Conservation (phyloP, 768 basidiomycete genomes). For the Fibroporia radiculosa region DNA sequence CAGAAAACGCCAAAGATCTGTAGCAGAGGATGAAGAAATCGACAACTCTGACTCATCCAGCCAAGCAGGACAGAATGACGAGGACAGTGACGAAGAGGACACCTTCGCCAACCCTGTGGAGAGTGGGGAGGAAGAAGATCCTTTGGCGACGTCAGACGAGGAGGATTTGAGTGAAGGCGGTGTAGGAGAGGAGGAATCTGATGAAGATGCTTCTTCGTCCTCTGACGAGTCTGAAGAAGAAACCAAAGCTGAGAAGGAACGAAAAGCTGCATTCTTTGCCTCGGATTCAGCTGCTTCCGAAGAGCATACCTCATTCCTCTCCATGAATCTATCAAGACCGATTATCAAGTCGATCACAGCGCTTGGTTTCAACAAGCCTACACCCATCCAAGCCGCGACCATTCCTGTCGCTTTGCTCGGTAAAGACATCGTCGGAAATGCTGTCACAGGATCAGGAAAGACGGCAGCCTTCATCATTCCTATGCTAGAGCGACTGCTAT, state of each 20-base stretch:
- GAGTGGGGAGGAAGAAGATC: conserved; percentile 30
- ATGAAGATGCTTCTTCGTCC: conserved; percentile 45
- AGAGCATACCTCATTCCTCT: conserved; percentile 72
- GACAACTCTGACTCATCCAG: conserved; percentile 24
- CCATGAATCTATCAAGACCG: conserved; percentile 94
- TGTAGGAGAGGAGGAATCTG: conserved; percentile 22
- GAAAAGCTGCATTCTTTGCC: conserved; percentile 88
- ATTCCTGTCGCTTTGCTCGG: conserved; percentile 92
- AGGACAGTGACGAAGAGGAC: conserved; percentile 29
- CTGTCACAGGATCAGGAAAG: conserved; percentile 97
- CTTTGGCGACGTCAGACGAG: conserved; percentile 35
- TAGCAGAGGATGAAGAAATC: conserved; percentile 27
- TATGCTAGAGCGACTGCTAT: conserved; percentile 85
- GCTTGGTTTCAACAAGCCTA: conserved; percentile 76
- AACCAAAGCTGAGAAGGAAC: conserved; percentile 49
- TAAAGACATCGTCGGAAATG: conserved; percentile 92
- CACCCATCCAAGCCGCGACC: conserved; percentile 91
- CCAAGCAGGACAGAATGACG: conserved; percentile 26
- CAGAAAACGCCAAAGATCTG: conserved; percentile 56
- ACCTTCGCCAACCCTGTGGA: conserved; percentile 14
- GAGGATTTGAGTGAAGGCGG: conserved; percentile 22
- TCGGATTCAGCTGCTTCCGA: conserved; percentile 37
- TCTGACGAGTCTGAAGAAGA: conserved; percentile 57
- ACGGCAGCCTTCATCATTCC: conserved; percentile 97
- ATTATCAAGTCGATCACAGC: conserved; percentile 85